Percentiles rank a stretch among this genome's conserved stretches.
Evolutionary conservation across 352 stramenopile species (phyloP).

Genomic region (Pythium sukuiense): DNA sequence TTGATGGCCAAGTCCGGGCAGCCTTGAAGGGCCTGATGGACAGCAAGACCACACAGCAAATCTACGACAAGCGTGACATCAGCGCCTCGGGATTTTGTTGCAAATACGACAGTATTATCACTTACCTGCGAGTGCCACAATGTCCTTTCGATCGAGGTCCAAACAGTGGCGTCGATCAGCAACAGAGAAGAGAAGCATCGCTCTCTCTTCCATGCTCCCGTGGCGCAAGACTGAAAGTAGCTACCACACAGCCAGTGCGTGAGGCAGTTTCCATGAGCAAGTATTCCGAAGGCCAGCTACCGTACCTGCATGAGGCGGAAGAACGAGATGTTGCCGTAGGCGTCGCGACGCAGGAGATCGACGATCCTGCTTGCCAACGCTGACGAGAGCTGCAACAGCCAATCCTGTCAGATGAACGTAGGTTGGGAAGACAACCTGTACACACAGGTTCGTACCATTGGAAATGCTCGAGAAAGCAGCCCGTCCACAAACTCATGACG

Average conservation of each 20-base stretch:
- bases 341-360: slow-evolving; percentile 49
- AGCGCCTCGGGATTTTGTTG: background rate
- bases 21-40: slow-evolving; percentile 24
- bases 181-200: slow-evolving; percentile 46
- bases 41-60: slow-evolving; percentile 45
- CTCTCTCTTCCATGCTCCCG: slow-evolving; percentile 50
- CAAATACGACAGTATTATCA: background rate
- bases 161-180: slow-evolving; percentile 31
- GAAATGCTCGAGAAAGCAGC: slow-evolving; percentile 52
- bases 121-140: slow-evolving; percentile 51
- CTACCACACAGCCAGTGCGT: background rate
- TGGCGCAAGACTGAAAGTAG: slow-evolving; percentile 30
- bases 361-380: slow-evolving; percentile 42
- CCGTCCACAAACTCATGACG: slow-evolving; percentile 53
- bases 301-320: slow-evolving; percentile 59
- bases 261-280: background rate
- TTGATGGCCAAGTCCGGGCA: background rate
- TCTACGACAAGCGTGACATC: slow-evolving; percentile 26
- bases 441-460: slow-evolving; percentile 30
- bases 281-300: background rate
- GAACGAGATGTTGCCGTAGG: slow-evolving; percentile 65
- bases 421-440: background rate
- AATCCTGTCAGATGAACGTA: background rate
- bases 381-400: slow-evolving; percentile 43
- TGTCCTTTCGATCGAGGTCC: slow-evolving; percentile 36